Percentiles rank a stretch among this genome's conserved stretches.
Evolutionary conservation across 139 green algal genomes (phyloP).

Genomic region (Nannochloris sp.): DNA sequence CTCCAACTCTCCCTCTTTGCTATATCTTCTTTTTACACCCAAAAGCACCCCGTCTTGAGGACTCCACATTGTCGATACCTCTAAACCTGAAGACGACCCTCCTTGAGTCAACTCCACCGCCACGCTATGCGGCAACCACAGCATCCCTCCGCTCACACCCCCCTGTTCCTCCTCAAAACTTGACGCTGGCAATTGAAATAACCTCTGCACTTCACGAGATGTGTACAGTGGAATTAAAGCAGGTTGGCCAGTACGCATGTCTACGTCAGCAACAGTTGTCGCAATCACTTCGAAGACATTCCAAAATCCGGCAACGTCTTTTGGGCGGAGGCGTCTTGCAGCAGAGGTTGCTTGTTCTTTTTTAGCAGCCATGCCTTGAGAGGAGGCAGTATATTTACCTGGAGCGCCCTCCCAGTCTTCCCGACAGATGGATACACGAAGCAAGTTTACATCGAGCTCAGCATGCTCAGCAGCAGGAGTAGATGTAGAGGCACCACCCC

Average conservation of each 20-base stretch:
- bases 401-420: conserved; percentile 37
- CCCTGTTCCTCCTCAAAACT: neutral
- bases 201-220: conserved; percentile 1
- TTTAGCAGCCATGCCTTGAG: neutral
- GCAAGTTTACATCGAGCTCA: conserved; percentile 34
- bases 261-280: conserved; percentile 28
- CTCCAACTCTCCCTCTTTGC: neutral
- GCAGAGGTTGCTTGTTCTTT: neutral
- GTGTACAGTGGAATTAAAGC: conserved; percentile 7
- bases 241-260: conserved; percentile 18
- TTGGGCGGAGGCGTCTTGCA: neutral
- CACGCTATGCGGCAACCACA: conserved; percentile 18
- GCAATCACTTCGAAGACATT: conserved; percentile 43
- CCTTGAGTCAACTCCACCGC: conserved; percentile 8
- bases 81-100: neutral
- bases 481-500: neutral
- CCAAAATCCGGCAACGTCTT: conserved; percentile 16
- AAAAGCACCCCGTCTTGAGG: conserved; percentile 13
- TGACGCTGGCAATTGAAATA: neutral
- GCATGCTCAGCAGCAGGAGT: neutral
- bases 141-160: conserved; percentile 5
- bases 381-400: neutral
- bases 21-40: conserved; percentile 12
- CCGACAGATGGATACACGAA: conserved; percentile 21
- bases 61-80: conserved; percentile 16